These are phyloP conservation scores for Limonium bicolor DNA, from an alignment of 148 eudicot genomes.

Conservation along the genomic window DNA sequence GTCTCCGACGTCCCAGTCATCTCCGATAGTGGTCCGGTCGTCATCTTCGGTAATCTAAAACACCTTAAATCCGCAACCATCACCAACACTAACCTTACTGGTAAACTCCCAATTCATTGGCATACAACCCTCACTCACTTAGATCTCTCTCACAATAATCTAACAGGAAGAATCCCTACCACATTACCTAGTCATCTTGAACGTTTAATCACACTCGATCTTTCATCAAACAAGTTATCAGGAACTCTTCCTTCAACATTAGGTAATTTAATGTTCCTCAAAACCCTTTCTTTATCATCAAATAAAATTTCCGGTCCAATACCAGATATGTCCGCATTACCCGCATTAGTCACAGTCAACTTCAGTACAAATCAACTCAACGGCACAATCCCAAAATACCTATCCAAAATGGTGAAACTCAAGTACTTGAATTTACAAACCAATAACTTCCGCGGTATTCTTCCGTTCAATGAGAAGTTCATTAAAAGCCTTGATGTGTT, in stretches of 20 bases:
- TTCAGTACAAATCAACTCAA: constrained; percentile 64
- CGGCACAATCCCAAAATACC: constrained; percentile 49
- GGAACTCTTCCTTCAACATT: constrained; percentile 45
- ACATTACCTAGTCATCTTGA: constrained; percentile 30
- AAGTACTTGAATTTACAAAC: constrained; percentile 60
- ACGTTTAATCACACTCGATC: constrained; percentile 29
- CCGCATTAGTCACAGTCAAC: constrained; percentile 41
- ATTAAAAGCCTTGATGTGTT: constrained; percentile 40
- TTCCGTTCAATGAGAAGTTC: constrained; percentile 75
- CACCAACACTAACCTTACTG: constrained; percentile 42
- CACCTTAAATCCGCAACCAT: constrained; percentile 22
- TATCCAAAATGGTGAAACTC: constrained; percentile 40
- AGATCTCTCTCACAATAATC: constrained; percentile 45
- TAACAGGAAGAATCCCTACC: constrained; percentile 40
- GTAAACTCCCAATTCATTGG: constrained; percentile 53
- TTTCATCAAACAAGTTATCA: constrained; percentile 36
- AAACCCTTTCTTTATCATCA: constrained; percentile 30
- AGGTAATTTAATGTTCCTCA: constrained; percentile 37
- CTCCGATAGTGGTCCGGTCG: constrained; percentile 41
- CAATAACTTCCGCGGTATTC: constrained; percentile 55
- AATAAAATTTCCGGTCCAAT: constrained; percentile 54
- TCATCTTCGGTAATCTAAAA: constrained; percentile 21
- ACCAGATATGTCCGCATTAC: constrained; percentile 39
- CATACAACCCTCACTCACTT: constrained; percentile 31
- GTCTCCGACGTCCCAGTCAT: constrained; percentile 25